These are phyloP conservation scores for Piromyces sp. DNA, from an alignment of 192 early-diverging fungal genomes.

Conservation along the genomic window DNA sequence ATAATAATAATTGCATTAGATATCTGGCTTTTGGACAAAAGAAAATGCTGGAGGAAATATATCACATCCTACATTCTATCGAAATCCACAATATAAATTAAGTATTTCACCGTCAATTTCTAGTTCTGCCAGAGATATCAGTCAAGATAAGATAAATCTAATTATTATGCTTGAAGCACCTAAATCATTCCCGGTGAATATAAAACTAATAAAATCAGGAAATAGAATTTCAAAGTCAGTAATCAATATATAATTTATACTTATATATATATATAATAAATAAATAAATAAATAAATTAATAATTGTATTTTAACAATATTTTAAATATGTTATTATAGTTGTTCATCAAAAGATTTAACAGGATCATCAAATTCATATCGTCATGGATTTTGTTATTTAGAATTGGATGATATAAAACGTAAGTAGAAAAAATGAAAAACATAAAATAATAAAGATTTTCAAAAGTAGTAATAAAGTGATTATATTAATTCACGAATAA, in stretches of 20 bases:
- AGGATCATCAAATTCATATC: conserved; percentile 55
- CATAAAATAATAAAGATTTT: no score
- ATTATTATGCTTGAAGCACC: conserved; percentile 49
- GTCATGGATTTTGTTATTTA: conserved; percentile 56
- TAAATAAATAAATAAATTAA: no score
- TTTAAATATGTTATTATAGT: neutral
- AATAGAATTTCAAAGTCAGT: conserved; percentile 45
- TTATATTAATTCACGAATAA: no score
- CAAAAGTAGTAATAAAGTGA: no score
- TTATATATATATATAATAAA: neutral
- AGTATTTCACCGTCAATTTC: conserved; percentile 12
- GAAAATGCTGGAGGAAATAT: conserved; percentile 62
- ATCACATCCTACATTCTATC: conserved; percentile 42
- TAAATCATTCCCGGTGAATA: conserved; percentile 42
- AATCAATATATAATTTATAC: conserved; percentile 9
- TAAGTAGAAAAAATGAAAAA: neutral
- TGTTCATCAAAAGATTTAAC: conserved; percentile 35
- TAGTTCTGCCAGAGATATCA: neutral
- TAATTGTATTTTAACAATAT: no score
- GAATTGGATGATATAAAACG: conserved; percentile 33
- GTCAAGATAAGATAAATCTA: conserved; percentile 2
- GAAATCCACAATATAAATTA: conserved; percentile 65
- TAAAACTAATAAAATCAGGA: conserved; percentile 52
- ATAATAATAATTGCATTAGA: conserved; percentile 11
- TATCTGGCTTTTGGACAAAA: conserved; percentile 49